phyloP scores from a whole-genome alignment of 1,139 yeast species.

The Candida tunisiensis region DNA sequence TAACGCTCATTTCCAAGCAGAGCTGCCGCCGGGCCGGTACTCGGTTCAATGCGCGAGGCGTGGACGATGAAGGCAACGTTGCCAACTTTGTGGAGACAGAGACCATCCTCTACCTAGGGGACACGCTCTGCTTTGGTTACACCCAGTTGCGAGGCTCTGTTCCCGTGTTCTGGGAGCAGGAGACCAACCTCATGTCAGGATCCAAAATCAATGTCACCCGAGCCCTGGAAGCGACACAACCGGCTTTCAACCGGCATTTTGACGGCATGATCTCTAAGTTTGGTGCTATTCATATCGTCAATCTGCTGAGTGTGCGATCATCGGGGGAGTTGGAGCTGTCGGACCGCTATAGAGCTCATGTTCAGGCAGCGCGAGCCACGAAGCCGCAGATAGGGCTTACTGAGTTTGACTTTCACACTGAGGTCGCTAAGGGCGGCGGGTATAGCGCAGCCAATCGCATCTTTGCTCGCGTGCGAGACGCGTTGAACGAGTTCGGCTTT shows the following conservation, averaged over 20 bases:
- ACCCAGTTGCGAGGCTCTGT: constrained; percentile 88
- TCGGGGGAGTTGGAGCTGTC: constrained; percentile 63
- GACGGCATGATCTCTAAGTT: constrained; percentile 50
- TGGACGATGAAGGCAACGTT: constrained; percentile 88
- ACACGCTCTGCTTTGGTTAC: constrained; percentile 50
- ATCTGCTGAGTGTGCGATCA: constrained; percentile 56
- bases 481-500: constrained; percentile 66
- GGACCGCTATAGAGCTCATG: constrained; percentile 34
- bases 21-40: constrained; percentile 97
- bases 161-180: constrained; percentile 98
- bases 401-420: constrained; percentile 87
- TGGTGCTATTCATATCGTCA: constrained; percentile 77
- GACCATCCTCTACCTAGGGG: constrained; percentile 42
- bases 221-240: constrained; percentile 83
- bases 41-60: constrained; percentile 82
- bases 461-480: constrained; percentile 42
- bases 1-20: constrained; percentile 80
- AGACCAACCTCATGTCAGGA: constrained; percentile 45
- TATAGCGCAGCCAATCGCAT: constrained; percentile 70
- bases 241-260: constrained; percentile 75
- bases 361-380: constrained; percentile 31
- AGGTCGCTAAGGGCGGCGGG: constrained; percentile 65
- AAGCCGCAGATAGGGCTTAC: constrained; percentile 37
- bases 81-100: constrained; percentile 97
- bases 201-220: constrained; percentile 80